Conservation (phyloP, 2,329 filamentous ascomycete species). For the Apiospora arundinis region DNA sequence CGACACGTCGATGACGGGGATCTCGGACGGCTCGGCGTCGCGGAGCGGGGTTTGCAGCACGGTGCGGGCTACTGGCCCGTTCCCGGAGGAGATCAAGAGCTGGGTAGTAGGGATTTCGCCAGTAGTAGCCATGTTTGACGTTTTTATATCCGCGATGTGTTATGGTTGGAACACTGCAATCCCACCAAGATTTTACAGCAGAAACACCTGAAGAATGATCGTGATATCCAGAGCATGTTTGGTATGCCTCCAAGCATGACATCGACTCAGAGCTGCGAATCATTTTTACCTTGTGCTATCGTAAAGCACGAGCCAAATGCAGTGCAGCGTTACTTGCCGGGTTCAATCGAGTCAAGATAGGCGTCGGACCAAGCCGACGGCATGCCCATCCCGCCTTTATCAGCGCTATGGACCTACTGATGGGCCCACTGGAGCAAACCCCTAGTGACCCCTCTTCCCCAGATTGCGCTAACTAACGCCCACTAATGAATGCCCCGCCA, state of each 20-base stretch:
- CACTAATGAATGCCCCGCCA: neutral
- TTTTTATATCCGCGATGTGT: neutral
- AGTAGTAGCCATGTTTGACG: neutral
- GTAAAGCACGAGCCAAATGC: neutral
- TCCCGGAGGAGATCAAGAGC: conserved; percentile 35
- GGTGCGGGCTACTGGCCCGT: conserved; percentile 32
- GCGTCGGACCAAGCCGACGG: conserved; percentile 5
- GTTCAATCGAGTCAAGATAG: neutral
- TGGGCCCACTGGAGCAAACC: neutral
- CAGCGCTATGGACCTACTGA: neutral
- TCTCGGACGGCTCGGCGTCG: conserved; percentile 36
- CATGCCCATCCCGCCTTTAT: neutral
- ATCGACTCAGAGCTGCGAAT: neutral
- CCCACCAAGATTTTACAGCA: too few relatives aligned
- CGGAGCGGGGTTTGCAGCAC: conserved; percentile 33
- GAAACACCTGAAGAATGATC: neutral
- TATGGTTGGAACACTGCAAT: neutral
- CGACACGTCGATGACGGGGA: conserved; percentile 52
- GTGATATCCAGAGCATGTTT: neutral
- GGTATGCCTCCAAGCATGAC: neutral
- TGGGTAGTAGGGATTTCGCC: conserved; percentile 26
- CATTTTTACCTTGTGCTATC: neutral
- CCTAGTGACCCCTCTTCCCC: neutral
- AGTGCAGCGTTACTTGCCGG: neutral
- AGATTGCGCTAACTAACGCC: neutral